These are phyloP conservation scores for Helotiales sp. DNA, from an alignment of 2,329 filamentous ascomycete species.

Conservation along the genomic window DNA sequence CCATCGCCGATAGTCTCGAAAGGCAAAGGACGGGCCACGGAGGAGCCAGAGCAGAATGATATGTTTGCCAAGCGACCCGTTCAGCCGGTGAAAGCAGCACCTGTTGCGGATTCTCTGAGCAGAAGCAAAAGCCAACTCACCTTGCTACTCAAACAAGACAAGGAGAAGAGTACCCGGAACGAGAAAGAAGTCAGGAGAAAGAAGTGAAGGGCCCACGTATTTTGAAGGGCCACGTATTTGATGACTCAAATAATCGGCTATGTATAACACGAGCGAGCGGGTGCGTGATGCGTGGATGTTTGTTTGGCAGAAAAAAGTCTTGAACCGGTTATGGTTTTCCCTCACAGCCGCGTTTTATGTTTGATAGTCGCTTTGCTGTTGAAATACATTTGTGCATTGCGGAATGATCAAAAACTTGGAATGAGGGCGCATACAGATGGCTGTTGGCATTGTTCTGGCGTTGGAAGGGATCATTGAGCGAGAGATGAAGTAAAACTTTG, in stretches of 20 bases:
- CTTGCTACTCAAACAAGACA: constrained; percentile 59
- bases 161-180: constrained; percentile 37
- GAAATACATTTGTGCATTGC: background rate
- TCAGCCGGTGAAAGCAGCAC: constrained; percentile 21
- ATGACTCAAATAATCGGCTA: background rate
- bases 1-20: constrained; percentile 24
- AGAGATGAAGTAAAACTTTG: background rate
- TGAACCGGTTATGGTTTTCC: constrained; percentile 11
- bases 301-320: constrained; percentile 10
- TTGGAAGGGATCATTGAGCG: background rate
- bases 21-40: constrained; percentile 34
- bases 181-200: constrained; percentile 15
- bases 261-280: background rate
- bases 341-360: background rate
- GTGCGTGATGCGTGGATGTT: background rate
- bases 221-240: background rate
- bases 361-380: background rate
- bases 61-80: constrained; percentile 39
- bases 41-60: constrained; percentile 22
- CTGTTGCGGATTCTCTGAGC: constrained; percentile 50
- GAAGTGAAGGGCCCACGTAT: background rate
- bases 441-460: constrained; percentile 24
- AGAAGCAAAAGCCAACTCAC: constrained; percentile 65
- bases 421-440: background rate
- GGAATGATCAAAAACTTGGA: background rate